Evolutionary conservation across 371 early-diverging fungal species (phyloP).

Genomic region (Polyrhizophydium stewartii): DNA sequence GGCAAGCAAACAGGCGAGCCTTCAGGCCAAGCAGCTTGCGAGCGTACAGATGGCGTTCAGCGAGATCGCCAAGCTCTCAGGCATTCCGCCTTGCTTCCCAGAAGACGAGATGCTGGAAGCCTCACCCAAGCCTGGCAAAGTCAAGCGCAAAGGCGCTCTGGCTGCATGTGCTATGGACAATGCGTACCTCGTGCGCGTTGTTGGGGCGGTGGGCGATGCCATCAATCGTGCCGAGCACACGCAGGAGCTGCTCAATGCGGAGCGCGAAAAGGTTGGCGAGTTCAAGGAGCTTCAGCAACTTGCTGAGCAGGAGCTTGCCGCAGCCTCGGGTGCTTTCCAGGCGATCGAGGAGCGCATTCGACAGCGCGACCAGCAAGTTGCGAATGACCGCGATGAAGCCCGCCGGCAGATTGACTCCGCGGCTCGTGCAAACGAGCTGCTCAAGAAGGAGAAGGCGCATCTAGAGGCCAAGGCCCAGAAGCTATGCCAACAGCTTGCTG

Average conservation of each 20-base stretch:
- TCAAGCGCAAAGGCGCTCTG: not conserved
- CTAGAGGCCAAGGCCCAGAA: not conserved
- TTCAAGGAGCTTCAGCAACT: not conserved
- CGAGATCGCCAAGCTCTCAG: not conserved
- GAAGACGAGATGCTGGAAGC: not conserved
- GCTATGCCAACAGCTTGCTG: not conserved
- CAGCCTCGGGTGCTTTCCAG: not conserved
- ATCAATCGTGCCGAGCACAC: not conserved
- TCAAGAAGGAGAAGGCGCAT: not conserved
- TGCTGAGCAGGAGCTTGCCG: constrained; percentile 1
- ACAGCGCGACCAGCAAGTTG: not conserved
- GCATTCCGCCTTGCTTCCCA: not conserved
- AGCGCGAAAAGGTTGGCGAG: not conserved
- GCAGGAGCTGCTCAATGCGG: not conserved
- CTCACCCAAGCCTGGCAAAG: not conserved
- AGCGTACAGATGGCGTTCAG: constrained; percentile 3
- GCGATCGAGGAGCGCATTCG: constrained; percentile 1
- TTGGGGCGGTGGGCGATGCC: not conserved
- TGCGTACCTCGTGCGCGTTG: not conserved
- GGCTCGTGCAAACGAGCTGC: not conserved
- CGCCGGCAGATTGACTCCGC: not conserved
- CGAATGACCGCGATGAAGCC: not conserved
- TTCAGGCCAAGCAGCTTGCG: not conserved
- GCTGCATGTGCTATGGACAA: not conserved
- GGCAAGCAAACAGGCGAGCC: not conserved